Evolutionary conservation across 345 rosid genomes (phyloP).

Genomic region (Brassica cretica): DNA sequence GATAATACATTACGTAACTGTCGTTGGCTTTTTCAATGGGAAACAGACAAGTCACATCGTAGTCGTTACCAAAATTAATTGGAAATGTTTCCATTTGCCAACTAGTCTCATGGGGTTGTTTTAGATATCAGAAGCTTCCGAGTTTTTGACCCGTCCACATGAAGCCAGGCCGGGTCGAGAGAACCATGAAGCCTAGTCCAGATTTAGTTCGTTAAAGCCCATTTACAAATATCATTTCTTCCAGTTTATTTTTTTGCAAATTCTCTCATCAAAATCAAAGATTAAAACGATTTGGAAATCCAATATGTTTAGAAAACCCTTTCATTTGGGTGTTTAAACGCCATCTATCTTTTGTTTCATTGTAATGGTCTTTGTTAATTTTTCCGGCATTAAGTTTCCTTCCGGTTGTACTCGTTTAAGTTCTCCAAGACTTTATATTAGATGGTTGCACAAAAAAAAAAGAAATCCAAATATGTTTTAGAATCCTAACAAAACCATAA

Average conservation of each 20-base stretch:
- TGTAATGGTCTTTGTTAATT: too few relatives aligned
- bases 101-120: background rate
- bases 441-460: background rate
- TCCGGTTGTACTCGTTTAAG: too few relatives aligned
- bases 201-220: background rate
- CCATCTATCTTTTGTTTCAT: too few relatives aligned
- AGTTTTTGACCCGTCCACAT: background rate
- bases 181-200: background rate
- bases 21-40: conserved; percentile 6
- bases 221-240: background rate
- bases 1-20: conserved; percentile 4
- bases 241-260: background rate
- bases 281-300: too few relatives aligned
- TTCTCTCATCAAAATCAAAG: too few relatives aligned
- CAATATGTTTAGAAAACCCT: too few relatives aligned
- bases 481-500: background rate
- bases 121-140: background rate
- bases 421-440: too few relatives aligned
- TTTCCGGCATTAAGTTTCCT: too few relatives aligned
- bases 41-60: conserved; percentile 31
- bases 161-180: background rate
- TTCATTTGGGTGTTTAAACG: too few relatives aligned
- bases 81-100: conserved; percentile 18
- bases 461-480: background rate
- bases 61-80: background rate